Base-by-base conservation (phyloP, 495 filamentous ascomycete genomes). In the Aspergillus asperescens region DNA sequence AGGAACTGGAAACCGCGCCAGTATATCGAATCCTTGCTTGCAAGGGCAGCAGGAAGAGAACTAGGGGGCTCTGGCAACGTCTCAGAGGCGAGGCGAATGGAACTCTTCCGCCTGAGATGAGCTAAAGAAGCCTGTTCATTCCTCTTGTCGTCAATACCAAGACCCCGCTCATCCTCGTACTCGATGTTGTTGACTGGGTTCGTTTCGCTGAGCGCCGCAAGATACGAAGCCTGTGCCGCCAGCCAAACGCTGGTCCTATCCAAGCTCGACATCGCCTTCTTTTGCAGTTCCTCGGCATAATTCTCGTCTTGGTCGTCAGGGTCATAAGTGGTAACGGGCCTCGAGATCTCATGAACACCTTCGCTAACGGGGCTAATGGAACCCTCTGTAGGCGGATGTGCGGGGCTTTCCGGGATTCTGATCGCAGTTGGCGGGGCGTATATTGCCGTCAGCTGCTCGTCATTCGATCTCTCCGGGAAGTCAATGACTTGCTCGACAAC, bases 211-310 rank as follows among this genome's bases (percentile, higher is more conserved):
- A 93, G 74, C 7, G 85, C 84, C 18, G 84, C 67, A 52, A 92
- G 80, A 55, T 92, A 93, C 16, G 80, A 71, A n/a, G 78, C 82
- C 63, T 96, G 90, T 7, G 86, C 84, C 53, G 76, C 68, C 25
- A 96, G 78, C 90, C 90, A 96, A 40, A 87, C 67, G 59, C 82
- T 82, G 19, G 90, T 96, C 39, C 88, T 79, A 68, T 91, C 87
- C 19, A 90, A 67, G 59, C 85, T 87, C 34, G 77, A 77, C n/a
- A 81, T 62, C 7, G 84, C 79, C 29, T 74, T 75, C 31, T 84
- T 70, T 54, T 84, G 72, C 23, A 94, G 81, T 59, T 85, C 84
- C 15, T 70, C 68, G 27, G 80, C 76, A 58, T 90, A 92, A 37
- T 75, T 72, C 28, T 87, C 78, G 45, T 90, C 87, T 56, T 88